Conservation (phyloP, 1,284 basidiomycete species). For the Trametes sp. region DNA sequence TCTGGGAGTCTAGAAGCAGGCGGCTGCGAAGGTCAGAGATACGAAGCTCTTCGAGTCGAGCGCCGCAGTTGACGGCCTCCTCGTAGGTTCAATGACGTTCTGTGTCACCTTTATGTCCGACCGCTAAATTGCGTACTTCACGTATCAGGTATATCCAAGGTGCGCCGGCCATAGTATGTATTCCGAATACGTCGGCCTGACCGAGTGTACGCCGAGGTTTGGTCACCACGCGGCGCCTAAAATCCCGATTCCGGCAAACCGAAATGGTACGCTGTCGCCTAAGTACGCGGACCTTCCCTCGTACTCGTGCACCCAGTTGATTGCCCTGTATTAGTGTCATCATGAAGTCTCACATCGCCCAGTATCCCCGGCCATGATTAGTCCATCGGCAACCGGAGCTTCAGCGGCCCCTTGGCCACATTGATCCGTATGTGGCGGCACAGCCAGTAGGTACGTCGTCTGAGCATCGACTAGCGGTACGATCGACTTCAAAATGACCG, state of each 20-base stretch:
- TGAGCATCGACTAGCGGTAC: not conserved
- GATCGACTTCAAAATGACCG: not conserved
- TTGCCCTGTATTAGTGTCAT: not conserved
- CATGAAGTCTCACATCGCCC: not conserved
- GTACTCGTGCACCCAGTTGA: not conserved
- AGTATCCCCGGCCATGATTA: not conserved
- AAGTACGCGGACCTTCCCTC: not conserved
- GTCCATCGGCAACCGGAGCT: not conserved
- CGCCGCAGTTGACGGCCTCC: not conserved
- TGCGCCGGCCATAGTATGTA: not conserved
- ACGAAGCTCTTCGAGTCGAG: not conserved
- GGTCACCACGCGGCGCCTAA: not conserved
- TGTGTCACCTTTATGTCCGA: too few species aligned
- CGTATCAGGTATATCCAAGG: not conserved
- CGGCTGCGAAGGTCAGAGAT: not conserved
- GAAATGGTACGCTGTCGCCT: not conserved
- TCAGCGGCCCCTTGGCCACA: not conserved
- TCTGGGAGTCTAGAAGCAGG: not conserved
- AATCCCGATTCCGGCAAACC: not conserved
- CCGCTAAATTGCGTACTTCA: too few species aligned
- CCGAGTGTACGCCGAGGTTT: constrained; percentile 4
- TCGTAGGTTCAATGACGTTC: not conserved
- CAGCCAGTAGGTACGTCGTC: not conserved
- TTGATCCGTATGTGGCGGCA: not conserved
- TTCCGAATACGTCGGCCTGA: constrained; percentile 6